phyloP scores from a whole-genome alignment of 148 eudicot genomes.

The Pharnaceum exiguum region DNA sequence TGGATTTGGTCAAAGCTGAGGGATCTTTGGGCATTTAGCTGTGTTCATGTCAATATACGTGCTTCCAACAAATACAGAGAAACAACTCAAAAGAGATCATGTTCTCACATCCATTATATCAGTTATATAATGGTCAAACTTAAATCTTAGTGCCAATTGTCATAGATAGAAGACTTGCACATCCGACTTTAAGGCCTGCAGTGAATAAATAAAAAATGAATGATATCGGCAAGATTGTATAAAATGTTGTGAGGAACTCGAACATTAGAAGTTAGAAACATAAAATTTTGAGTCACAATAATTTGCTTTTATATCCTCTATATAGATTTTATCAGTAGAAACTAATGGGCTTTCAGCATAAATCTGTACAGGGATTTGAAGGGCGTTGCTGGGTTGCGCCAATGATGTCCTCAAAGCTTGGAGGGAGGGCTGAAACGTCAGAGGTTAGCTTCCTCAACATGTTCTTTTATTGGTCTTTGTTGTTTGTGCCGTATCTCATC shows the following conservation, averaged over 20 bases:
- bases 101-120: constrained; percentile 11
- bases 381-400: constrained; percentile 29
- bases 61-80: constrained; percentile 10
- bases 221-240: too few relatives aligned
- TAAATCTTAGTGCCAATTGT: constrained; percentile 1
- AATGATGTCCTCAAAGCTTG: constrained; percentile 23
- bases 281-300: not conserved
- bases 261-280: constrained; percentile 1
- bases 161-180: not conserved
- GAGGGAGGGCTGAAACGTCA: constrained; percentile 15
- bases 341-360: constrained; percentile 23
- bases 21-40: not conserved
- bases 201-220: not conserved
- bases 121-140: not conserved
- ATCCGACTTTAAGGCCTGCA: constrained; percentile 12
- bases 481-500: too few relatives aligned
- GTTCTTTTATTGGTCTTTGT: not conserved
- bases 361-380: constrained; percentile 33
- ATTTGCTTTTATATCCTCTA: not conserved
- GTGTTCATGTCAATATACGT: constrained; percentile 18
- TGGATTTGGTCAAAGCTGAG: constrained; percentile 13
- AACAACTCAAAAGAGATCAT: constrained; percentile 19
- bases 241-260: too few relatives aligned
- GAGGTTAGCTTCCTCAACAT: constrained; percentile 26
- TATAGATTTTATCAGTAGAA: not conserved